Evolutionary conservation across 371 early-diverging fungal genomes (phyloP), one percentile per base, ranked within the genome.

Genomic region (Capillidium rhysosporum): DNA sequence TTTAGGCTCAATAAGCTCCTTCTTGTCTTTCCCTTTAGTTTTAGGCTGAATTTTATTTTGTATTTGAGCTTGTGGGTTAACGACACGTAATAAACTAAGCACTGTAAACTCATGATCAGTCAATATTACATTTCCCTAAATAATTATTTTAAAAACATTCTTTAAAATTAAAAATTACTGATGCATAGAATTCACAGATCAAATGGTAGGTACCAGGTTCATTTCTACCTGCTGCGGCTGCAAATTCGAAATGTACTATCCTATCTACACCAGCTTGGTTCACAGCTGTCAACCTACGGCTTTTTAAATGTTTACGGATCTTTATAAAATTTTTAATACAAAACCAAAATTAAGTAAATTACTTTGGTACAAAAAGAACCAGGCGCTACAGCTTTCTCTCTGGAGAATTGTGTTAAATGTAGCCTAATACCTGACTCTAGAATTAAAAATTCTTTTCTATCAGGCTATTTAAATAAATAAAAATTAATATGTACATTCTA

Each of bases 371-470:
- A 79, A 61, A 97, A 96, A 49, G 65, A 63, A 0, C 89, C 83
- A 16, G 97, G 98, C n/a, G 73, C 80, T 20, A 66, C 66, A 1
- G 80, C 73, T 63, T 91, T 91, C 56, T 92, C 93, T 46, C 93
- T 75, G 20, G 79, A 68, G 54, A 77, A 94, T 38, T 80, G 77
- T 1, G 97, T 96, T 0, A 88, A 76, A 69, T 97, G 96, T 51
- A 94, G 66, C 46, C 96, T 83, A 38, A 83, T 84, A 45, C 98
- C 98, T 0, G 86, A 86, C 63, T 97, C 97, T 26, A 97, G 70
- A 49, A 97, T 63, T 1, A 97, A 77, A 40, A 88, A 70, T 57
- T 87, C 88, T 57, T 95, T 95, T 52, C 69, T 61, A 57, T 92
- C 90, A 23, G 87, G 82, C 75, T 79, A 57, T 12, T 39, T 3